Base-by-base conservation (phyloP, 805 yeast genomes). In the Teunomyces funiuensis region DNA sequence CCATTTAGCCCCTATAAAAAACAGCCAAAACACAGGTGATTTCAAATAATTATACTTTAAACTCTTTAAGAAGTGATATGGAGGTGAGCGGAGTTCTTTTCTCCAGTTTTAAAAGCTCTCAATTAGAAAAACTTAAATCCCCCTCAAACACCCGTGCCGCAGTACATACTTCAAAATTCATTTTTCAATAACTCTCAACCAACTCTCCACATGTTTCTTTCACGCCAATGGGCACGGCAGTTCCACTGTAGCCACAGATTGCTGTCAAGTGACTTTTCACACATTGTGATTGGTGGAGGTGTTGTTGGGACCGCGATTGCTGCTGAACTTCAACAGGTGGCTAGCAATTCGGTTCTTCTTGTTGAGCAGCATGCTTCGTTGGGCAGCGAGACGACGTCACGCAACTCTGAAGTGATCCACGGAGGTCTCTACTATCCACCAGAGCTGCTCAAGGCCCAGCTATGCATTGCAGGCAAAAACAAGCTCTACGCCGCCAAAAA, bases 391-490 rank as follows among this genome's bases (percentile, higher is more conserved):
- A 88, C 96, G 0, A 83, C 95, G 5, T 76, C 91, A n/a, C 69
- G 97, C 39, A 89, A 89, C 66, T 85, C 95, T 2, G 97, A 90
- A 55, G 97, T 90, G 18, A 83, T 89, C 17, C 97, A 89, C 63
- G 96, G 96, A 0, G 97, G 96, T 0, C 54, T 89, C 5, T 90
- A 90, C 58, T 85, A 86, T 54, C 95, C 96, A 0, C 63, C 68
- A 7, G 76, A 77, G 43, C 74, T 85, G 2, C 66, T 90, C 40
- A 84, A 87, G 55, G 79, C 87, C 0, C 62, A 69, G 49, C 62
- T 89, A 20, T 90, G 97, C 53, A 69, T 89, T 25, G 72, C 75
- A 28, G 97, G 97, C 0, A 88, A 85, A 52, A 61, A 79, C 10
- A 61, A 81, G 60, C 69, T 89, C 9, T 89, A 88, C 57, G 65